Evolutionary conservation across 352 stramenopile genomes (phyloP).

Genomic region (Phytophthora pini): DNA sequence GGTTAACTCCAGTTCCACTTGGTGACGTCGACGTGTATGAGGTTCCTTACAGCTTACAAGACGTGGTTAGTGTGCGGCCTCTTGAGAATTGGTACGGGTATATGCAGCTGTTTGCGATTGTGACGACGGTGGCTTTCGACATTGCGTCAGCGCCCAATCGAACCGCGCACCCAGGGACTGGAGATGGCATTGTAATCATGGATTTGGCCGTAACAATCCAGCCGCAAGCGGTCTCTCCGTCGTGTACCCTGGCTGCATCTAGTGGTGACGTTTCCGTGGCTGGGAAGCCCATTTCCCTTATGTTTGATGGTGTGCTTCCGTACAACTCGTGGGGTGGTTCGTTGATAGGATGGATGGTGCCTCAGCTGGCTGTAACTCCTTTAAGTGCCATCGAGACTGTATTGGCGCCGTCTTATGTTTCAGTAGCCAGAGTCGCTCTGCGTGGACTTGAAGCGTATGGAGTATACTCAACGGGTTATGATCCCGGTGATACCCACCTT

Average conservation of each 20-base stretch:
- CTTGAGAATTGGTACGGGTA: constrained; percentile 39
- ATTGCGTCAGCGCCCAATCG: constrained; percentile 31
- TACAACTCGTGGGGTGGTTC: constrained; percentile 20
- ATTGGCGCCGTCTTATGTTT: too few relatives aligned
- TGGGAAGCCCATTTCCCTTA: constrained; percentile 32
- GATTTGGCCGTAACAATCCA: constrained; percentile 47
- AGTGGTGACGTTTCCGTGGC: constrained; percentile 17
- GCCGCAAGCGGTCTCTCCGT: constrained; percentile 22
- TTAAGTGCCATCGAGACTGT: too few relatives aligned
- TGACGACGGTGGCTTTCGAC: constrained; percentile 52
- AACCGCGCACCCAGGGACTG: constrained; percentile 37
- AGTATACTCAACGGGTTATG: too few relatives aligned
- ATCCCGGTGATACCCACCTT: too few relatives aligned
- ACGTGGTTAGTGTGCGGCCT: constrained; percentile 38
- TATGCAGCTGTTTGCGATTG: constrained; percentile 48
- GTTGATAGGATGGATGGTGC: too few relatives aligned
- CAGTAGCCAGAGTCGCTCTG: too few relatives aligned
- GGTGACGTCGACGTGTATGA: constrained; percentile 38
- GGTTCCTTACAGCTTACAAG: constrained; percentile 42
- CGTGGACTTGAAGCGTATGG: too few relatives aligned
- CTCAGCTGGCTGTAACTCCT: too few relatives aligned
- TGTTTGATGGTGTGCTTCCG: constrained; percentile 14
- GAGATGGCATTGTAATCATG: constrained; percentile 47
- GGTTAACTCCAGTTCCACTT: constrained; percentile 23
- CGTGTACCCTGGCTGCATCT: constrained; percentile 19